Base-by-base conservation (phyloP, 768 basidiomycete species). In the Nidularia pulvinata region DNA sequence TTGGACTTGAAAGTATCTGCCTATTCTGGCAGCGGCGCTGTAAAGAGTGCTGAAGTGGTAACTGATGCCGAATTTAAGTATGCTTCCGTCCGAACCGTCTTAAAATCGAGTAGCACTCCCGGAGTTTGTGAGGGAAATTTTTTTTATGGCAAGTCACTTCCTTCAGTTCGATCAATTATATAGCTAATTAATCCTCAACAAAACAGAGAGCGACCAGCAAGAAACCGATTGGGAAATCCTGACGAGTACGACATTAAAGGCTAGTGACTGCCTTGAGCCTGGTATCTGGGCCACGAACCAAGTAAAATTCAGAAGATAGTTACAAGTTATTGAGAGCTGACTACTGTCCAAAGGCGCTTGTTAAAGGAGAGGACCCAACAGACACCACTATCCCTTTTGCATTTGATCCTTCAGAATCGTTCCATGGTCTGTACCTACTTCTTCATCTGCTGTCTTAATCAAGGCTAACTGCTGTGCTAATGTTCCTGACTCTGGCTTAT, bases 231-330 rank as follows among this genome's bases (percentile, higher is more conserved):
- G 57, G 50, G 72, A 72, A 48, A 72, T 68, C 33, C 57, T 73
- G 55, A 73, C 72, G 6, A 69, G 61, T 52, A 73, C 72, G 5
- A 61, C 63, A 6, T 58, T 62, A 22, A 53, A 49, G n/a, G 43
- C 62, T 6, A 69, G 59, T 49, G 48, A 60, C 13, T 50, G 63
- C 32, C 64, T 72, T 46, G 65, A 66, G 48, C 61, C 68, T 42
- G 72, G 72, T 10, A 70, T 71, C 33, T 72, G 72, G 72, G 69
- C 70, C 14, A 69, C 69, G 25, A 71, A 71, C 43, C 67, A 72
- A 53, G 70, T 68, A 55, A 4, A 36, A 49, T 22, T 19, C 33
- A 7, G 7, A 14, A 33, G 6, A 46, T 32, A 3, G 25, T 30
- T 30, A 30, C 25, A 3, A 19, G 44, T 16, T 45, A 33, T 43